phyloP scores from a whole-genome alignment of 169 alveolate species.

The Plasmodium falciparum region DNA sequence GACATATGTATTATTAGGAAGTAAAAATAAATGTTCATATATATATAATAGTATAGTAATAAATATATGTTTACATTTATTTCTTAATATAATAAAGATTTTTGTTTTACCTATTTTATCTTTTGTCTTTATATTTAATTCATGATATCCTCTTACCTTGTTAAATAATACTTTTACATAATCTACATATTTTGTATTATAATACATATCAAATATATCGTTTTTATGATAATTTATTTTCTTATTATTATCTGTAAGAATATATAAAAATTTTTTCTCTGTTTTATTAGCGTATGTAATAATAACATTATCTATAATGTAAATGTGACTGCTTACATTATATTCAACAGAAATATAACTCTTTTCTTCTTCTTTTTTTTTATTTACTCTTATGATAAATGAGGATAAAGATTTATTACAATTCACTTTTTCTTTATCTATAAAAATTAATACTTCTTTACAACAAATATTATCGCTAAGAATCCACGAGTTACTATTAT shows the following conservation, averaged over 20 bases:
- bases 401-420: slow-evolving; percentile 31
- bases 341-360: slow-evolving; percentile 36
- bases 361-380: slow-evolving; percentile 22
- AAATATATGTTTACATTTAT: slow-evolving; percentile 51
- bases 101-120: slow-evolving; percentile 24
- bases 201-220: slow-evolving; percentile 28
- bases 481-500: neutral
- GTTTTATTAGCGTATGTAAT: neutral
- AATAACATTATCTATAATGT: slow-evolving; percentile 16
- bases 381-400: slow-evolving; percentile 19
- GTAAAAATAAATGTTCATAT: slow-evolving; percentile 19
- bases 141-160: slow-evolving; percentile 11
- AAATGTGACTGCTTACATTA: slow-evolving; percentile 22
- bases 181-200: slow-evolving; percentile 21
- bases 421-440: slow-evolving; percentile 25
- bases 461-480: slow-evolving; percentile 23
- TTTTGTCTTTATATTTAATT: slow-evolving; percentile 13
- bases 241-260: slow-evolving; percentile 30
- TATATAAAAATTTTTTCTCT: slow-evolving; percentile 21
- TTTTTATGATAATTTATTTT: slow-evolving; percentile 17
- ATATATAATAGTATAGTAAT: slow-evolving; percentile 7
- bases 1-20: slow-evolving; percentile 34
- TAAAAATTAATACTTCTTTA: slow-evolving; percentile 35
- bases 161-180: slow-evolving; percentile 20
- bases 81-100: slow-evolving; percentile 8